Evolutionary conservation across 2,329 filamentous ascomycete species (phyloP).

Genomic region (Sporothrix inflata): DNA sequence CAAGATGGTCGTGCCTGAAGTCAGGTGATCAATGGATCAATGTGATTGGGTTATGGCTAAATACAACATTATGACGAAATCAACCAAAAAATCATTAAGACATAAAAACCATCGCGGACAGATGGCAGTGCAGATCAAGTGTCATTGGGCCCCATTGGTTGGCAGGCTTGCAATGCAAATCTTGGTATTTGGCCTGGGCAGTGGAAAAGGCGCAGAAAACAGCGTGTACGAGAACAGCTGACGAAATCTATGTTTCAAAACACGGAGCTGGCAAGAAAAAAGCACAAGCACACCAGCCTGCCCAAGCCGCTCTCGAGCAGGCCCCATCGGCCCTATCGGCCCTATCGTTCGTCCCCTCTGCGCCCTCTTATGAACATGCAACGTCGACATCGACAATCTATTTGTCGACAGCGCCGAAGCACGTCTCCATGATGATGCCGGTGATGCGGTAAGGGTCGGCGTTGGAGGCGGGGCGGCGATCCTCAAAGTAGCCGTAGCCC

Average conservation of each 20-base stretch:
- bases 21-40: conserved; percentile 12
- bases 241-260: conserved; percentile 17
- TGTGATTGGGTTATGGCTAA: conserved; percentile 13
- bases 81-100: conserved; percentile 14
- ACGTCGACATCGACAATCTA: conserved; percentile 17
- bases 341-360: not conserved
- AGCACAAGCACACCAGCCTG: conserved; percentile 1
- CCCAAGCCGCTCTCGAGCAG: not conserved
- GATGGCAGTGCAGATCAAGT: not conserved
- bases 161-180: conserved; percentile 21
- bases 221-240: conserved; percentile 25
- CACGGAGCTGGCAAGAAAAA: conserved; percentile 9
- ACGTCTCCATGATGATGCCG: conserved; percentile 44
- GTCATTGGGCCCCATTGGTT: conserved; percentile 21
- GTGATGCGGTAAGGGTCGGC: conserved; percentile 76
- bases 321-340: not conserved
- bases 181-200: conserved; percentile 20
- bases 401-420: conserved; percentile 34
- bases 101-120: not conserved
- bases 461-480: conserved; percentile 72
- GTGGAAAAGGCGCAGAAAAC: conserved; percentile 17
- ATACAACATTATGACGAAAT: conserved; percentile 15
- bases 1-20: not conserved
- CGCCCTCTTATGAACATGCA: not conserved
- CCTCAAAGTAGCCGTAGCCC: conserved; percentile 67